Base-by-base conservation (phyloP, 331 rosid species). In the Acacia concinna region DNA sequence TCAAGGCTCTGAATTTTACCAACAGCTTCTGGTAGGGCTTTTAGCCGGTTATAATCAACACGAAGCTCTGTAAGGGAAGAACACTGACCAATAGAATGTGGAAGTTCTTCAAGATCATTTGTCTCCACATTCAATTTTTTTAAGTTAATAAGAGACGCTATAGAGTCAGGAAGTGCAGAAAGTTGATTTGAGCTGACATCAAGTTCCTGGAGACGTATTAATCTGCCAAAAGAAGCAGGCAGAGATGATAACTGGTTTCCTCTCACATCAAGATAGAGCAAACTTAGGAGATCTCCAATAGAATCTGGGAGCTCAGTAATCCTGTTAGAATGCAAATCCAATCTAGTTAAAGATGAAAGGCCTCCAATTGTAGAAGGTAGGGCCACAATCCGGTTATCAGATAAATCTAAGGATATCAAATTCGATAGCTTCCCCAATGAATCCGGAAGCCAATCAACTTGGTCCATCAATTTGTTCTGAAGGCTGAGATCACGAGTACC, bases 11-110 rank as follows among this genome's bases (percentile, higher is more conserved):
- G 89, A 84, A 94, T 91, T 84, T 83, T 94, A 31, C 98, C 98
- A 3, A 91, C 86, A 30, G 98, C 98, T 85, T 91, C 98, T 3
- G 98, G 98, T 31, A 94, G 86, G 65, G 98, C 97, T 78, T 90
- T 94, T 51, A 94, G 94, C 63, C 87, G 76, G 60, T 94, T 94
- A 82, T 91, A 94, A 78, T 94, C 98, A 1, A 91, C 85, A 6
- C 30, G 90, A 63, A 94, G 91, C 89, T 90, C 98, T 62, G 75
- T 84, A 31, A 94, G 93, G 6, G 92, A 87, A 28, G 92, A 44
- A 81, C 97, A 94, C 59, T 85, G 89, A 51, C 96, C 98, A 40
- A 94, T 84, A 44, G 92, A 86, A 66, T 91, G 86, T 21, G 98
- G 98, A 62, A 94, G 84, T 76, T 94, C 98, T 38, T 94, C 98